Evolutionary conservation across 371 early-diverging fungal species (phyloP), one percentile per base, ranked within the genome.

Genomic region (Dentiscutata heterogama): DNA sequence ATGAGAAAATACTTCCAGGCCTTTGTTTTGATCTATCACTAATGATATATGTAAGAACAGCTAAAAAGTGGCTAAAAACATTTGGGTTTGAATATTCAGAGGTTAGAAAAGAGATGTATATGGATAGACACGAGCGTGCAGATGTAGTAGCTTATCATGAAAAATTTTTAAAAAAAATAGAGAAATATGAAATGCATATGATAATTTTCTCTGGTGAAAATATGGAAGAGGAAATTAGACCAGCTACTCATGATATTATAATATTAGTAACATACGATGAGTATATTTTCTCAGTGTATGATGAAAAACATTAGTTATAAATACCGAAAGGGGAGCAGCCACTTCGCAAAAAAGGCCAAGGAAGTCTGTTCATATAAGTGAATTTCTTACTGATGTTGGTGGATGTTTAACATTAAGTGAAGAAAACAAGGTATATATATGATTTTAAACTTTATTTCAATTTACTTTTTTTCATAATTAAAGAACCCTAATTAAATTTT

Each of bases 251-350:
- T 56, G 20, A 46, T 31, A 31, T 2, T 31, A 3, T 31, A 31
- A 77, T 76, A 35, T 42, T 76, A 2, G 77, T 76, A 39, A 76
- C 61, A 22, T 6, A 76, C 39, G 77, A 77, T 63, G 63, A 77
- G 14, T 54, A 14, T 2, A 60, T 31, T 35, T 74, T 74, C n/a
- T 31, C 35, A 54, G 35, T 35, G 31, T 42, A 74, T 60, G 58
- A 74, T 56, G 22, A 16, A 70, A 18, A 6, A 20, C 22, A 22
- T 29, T 46, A 6, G 18, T 22, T 22, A 2, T 63, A 50, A 63
- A 73, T 18, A 16, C 56, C 56, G 2, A 56, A 31, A 29, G 22
- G 29, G 6, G 58, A 73, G 14, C 56, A 54, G 8, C 53, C 27
- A 10, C 22, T 63, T n/a, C 20, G 61, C 5, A 75, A 75, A 51